These are phyloP conservation scores for Monilinia polystroma DNA, from an alignment of 2,329 filamentous ascomycete species.

Conservation along the genomic window DNA sequence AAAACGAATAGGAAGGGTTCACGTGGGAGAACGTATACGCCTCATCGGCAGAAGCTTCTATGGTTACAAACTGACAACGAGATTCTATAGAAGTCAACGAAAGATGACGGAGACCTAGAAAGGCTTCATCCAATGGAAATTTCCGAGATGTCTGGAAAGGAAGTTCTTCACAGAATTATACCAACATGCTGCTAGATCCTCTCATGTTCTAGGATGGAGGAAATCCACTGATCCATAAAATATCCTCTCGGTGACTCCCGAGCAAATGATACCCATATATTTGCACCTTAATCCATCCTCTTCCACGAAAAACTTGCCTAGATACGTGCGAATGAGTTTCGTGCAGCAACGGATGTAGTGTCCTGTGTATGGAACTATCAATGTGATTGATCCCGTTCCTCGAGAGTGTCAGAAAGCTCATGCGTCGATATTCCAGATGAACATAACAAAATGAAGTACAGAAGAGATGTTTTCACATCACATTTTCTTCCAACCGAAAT, in stretches of 20 bases:
- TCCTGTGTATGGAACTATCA: background rate
- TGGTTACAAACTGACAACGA: background rate
- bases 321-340: background rate
- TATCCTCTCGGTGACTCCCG: background rate
- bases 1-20: background rate
- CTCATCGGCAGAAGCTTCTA: background rate
- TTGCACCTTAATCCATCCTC: background rate
- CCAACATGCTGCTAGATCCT: background rate
- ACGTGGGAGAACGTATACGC: background rate
- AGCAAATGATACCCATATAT: background rate
- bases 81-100: background rate
- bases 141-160: background rate
- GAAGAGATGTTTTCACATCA: constrained; percentile 43
- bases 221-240: background rate
- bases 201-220: background rate
- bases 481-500: constrained; percentile 52
- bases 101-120: background rate
- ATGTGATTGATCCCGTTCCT: background rate
- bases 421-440: constrained; percentile 59
- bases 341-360: background rate
- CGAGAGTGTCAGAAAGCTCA: constrained; percentile 25
- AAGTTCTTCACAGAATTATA: background rate
- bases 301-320: background rate
- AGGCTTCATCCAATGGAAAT: background rate
- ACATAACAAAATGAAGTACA: constrained; percentile 51